phyloP scores from a whole-genome alignment of 192 early-diverging fungal genomes.

The Coemansia sp. region DNA sequence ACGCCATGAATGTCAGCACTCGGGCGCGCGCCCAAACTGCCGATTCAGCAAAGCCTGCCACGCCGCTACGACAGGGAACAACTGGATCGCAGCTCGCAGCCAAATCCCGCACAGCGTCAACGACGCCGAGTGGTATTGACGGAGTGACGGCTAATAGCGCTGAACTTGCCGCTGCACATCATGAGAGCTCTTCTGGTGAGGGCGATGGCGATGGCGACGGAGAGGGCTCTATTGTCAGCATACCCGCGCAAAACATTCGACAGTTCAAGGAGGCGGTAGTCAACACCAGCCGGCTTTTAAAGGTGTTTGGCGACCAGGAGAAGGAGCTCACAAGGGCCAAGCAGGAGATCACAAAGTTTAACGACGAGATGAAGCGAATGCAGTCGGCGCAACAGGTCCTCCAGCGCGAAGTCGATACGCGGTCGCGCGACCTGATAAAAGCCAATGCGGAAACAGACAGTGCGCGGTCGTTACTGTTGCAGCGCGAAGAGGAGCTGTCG shows the following conservation, averaged over 20 bases:
- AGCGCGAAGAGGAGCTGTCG: conserved; percentile 51
- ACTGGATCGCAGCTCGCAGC: not conserved
- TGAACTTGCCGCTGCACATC: not conserved
- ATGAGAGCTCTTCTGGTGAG: conserved; percentile 9
- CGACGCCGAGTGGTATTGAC: not conserved
- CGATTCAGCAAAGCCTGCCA: conserved; percentile 19
- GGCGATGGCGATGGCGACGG: conserved; percentile 6
- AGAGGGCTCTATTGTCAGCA: conserved; percentile 24
- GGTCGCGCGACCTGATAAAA: conserved; percentile 31
- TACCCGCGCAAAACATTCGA: conserved; percentile 45
- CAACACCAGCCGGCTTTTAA: conserved; percentile 52
- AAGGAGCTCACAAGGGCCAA: conserved; percentile 49
- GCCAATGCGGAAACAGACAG: conserved; percentile 49
- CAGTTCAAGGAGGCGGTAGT: conserved; percentile 54
- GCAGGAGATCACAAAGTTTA: conserved; percentile 36
- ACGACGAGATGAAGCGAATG: conserved; percentile 35
- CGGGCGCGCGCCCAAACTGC: conserved; percentile 35
- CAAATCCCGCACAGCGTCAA: conserved; percentile 7
- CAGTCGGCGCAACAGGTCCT: conserved; percentile 24
- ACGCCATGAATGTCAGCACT: conserved; percentile 42
- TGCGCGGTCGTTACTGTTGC: conserved; percentile 34
- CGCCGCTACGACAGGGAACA: not conserved
- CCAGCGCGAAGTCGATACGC: conserved; percentile 43
- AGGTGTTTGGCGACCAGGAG: conserved; percentile 53
- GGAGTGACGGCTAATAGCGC: not conserved